Percentiles rank a stretch among this genome's conserved stretches.
Evolutionary conservation across 495 filamentous ascomycete species (phyloP).

Genomic region (Daldinia bambusicola): DNA sequence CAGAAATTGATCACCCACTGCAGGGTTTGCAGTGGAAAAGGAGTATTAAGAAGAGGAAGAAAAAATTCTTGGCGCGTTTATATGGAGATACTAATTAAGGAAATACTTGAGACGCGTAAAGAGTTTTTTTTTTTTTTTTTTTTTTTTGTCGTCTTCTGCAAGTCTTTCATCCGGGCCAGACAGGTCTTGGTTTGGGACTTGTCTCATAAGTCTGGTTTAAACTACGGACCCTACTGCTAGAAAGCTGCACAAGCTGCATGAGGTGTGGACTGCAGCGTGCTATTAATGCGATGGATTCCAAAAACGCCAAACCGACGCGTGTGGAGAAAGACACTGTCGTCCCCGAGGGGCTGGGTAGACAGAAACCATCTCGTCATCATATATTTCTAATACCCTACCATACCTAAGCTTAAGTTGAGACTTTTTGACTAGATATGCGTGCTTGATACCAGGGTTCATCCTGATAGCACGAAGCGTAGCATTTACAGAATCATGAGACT

Average conservation of each 20-base stretch:
- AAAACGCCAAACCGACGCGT: slow-evolving; percentile 45
- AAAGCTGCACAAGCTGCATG: slow-evolving; percentile 23
- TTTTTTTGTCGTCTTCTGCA: background rate
- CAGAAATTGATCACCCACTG: slow-evolving; percentile 28
- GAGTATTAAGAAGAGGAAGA: slow-evolving; percentile 12
- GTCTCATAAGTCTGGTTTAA: slow-evolving; percentile 20
- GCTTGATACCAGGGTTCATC: too few relatives aligned
- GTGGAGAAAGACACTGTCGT: slow-evolving; percentile 14
- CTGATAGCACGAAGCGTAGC: background rate
- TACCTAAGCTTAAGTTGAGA: background rate
- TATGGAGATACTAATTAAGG: slow-evolving; percentile 25
- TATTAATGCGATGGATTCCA: slow-evolving; percentile 30
- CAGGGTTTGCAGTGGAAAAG: slow-evolving; percentile 11
- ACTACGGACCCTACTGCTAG: background rate
- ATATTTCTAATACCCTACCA: slow-evolving; percentile 18
- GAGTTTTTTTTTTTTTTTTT: slow-evolving; percentile 13
- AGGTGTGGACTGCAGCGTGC: slow-evolving; percentile 27
- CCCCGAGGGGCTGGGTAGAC: slow-evolving; percentile 31
- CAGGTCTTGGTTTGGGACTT: slow-evolving; percentile 12
- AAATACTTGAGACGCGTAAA: slow-evolving; percentile 18
- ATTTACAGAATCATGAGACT: background rate
- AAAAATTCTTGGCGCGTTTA: slow-evolving; percentile 38
- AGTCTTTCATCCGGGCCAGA: slow-evolving; percentile 13
- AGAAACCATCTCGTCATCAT: slow-evolving; percentile 22
- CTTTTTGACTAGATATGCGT: background rate